Conservation (phyloP, 192 early-diverging fungal genomes). For the Backusella luteola region DNA sequence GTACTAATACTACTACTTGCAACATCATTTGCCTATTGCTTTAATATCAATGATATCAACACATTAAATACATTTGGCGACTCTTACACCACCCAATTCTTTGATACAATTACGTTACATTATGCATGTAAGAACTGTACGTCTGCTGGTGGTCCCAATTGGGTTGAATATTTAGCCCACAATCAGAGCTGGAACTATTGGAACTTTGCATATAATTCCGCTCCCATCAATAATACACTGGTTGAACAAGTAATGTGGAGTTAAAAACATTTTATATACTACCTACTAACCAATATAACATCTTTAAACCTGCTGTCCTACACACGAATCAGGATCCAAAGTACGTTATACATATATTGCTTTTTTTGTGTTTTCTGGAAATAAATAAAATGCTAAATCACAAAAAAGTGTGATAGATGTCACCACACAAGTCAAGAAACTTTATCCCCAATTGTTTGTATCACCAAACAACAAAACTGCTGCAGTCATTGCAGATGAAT, state of each 20-base stretch:
- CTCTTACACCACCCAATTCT: constrained; percentile 18
- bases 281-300: not conserved
- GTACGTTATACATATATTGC: not conserved
- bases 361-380: not conserved
- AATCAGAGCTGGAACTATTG: not conserved
- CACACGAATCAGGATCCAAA: not conserved
- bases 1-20: not conserved
- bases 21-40: not conserved
- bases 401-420: constrained; percentile 19
- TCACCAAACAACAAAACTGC: not conserved
- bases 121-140: constrained; percentile 11
- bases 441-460: constrained; percentile 12
- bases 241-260: constrained; percentile 9
- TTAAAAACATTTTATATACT: no score
- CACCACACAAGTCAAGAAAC: constrained; percentile 4
- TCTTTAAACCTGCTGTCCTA: no score
- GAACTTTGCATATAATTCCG: constrained; percentile 24
- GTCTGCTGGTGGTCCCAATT: constrained; percentile 19
- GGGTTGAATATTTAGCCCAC: constrained; percentile 18
- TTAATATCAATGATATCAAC: constrained; percentile 10
- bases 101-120: not conserved
- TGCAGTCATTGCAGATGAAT: not conserved
- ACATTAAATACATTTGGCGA: constrained; percentile 20
- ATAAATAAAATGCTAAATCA: not conserved
- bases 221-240: constrained; percentile 12